These are phyloP conservation scores for Botrytis aclada DNA, from an alignment of 2,329 filamentous ascomycete genomes.

Conservation along the genomic window DNA sequence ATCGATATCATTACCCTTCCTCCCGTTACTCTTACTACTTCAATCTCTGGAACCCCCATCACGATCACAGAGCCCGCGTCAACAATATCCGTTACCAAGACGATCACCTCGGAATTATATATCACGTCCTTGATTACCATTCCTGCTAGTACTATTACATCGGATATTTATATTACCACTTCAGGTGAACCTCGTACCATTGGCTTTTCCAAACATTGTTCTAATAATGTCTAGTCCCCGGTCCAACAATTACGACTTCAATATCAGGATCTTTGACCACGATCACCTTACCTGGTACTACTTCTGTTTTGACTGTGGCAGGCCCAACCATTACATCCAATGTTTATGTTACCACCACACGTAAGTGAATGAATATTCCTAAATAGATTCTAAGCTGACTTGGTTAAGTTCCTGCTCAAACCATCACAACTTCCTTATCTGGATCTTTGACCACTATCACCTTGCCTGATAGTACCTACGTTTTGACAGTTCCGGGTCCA, in stretches of 20 bases:
- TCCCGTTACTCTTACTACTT: background rate
- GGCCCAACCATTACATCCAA: background rate
- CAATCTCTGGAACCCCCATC: background rate
- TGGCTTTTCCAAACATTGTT: too few species aligned
- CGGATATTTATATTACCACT: background rate
- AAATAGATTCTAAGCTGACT: background rate
- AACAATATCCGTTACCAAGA: slow-evolving; percentile 7
- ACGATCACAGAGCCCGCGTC: background rate
- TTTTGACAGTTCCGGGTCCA: background rate
- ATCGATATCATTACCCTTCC: background rate
- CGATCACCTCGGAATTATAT: slow-evolving; percentile 7
- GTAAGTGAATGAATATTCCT: background rate
- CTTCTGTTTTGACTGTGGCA: background rate
- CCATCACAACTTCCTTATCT: slow-evolving; percentile 20
- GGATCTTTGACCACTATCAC: slow-evolving; percentile 22
- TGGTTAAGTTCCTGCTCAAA: background rate
- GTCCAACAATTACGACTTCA: slow-evolving; percentile 17
- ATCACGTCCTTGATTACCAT: background rate
- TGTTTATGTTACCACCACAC: background rate
- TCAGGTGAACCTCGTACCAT: background rate
- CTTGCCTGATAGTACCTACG: slow-evolving; percentile 13
- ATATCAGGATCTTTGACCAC: slow-evolving; percentile 19
- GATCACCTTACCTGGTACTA: slow-evolving; percentile 7
- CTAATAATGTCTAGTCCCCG: background rate
- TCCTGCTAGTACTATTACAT: background rate